phyloP scores from a whole-genome alignment of 257 asterid species.

The Oldenlandia corymbosa region DNA sequence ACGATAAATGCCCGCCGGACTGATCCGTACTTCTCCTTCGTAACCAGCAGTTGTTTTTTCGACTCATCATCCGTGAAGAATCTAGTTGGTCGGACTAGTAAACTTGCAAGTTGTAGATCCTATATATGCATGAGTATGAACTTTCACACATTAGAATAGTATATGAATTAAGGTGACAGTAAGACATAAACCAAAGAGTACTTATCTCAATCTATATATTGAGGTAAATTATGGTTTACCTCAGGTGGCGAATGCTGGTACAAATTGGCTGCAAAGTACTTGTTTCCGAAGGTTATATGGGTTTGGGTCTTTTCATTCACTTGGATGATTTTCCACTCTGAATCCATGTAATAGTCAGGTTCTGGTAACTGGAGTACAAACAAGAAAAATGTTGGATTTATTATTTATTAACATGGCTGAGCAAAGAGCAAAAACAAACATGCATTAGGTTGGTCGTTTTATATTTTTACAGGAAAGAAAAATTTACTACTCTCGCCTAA shows the following conservation, averaged over 20 bases:
- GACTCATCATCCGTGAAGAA: conserved; percentile 4
- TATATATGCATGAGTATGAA: too few relatives aligned
- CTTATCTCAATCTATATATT: too few relatives aligned
- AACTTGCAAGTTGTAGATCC: conserved; percentile 6
- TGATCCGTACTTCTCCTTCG: conserved; percentile 5
- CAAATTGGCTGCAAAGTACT: background rate
- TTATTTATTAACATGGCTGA: too few relatives aligned
- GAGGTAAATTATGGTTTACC: too few relatives aligned
- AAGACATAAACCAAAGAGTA: too few relatives aligned
- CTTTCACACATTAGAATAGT: too few relatives aligned
- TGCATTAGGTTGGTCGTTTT: too few relatives aligned
- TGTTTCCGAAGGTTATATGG: background rate
- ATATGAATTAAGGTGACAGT: too few relatives aligned
- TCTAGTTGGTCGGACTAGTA: background rate
- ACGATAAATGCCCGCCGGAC: conserved; percentile 9
- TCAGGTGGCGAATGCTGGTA: conserved; percentile 8
- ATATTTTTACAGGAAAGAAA: too few relatives aligned
- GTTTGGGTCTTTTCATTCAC: background rate
- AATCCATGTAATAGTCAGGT: background rate
- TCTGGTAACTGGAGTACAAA: background rate
- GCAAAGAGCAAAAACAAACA: too few relatives aligned
- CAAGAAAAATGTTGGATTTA: too few relatives aligned
- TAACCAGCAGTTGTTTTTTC: background rate
- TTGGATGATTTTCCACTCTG: background rate
- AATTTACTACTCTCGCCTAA: too few relatives aligned